Base-by-base conservation (phyloP, 148 eudicot species). In the Drosera capensis region DNA sequence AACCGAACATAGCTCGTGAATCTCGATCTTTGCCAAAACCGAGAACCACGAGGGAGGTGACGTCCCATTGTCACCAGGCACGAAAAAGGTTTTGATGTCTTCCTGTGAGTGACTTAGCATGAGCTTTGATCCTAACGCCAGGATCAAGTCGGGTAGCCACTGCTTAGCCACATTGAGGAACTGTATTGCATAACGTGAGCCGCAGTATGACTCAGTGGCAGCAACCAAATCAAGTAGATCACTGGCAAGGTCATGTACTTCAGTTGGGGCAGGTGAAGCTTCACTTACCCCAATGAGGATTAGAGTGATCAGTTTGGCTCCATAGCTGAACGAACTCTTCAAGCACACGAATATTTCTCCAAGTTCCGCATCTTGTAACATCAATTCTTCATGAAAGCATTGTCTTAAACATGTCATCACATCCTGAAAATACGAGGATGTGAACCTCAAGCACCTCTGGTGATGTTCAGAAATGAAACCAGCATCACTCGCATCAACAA, bases 141-240 rank as follows among this genome's bases (percentile, higher is more conserved):
- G 65, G 45, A 81, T 64, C 52, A 84, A 60, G 56, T 90, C 99
- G 20, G 99, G 99, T 23, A 80, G 46, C 95, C 99, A 90, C 34
- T 68, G 76, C 53, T 74, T 79, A 26, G 74, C 61, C 56, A 64
- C 64, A 47, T 70, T 40, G 37, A 68, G 41, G 22, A 85, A 22
- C 19, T 76, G 80, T 35, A 74, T 37, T 51, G 95, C 95, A 70
- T 69, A 70, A 49, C 56, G 34, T 21, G 80, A 73, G 29, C 99
- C 93, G 50, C 73, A 45, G 58, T 64, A 64, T 42, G 65, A 58
- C 65, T 90, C 99, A 28, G 66, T 34, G n/a, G 78, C 65, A 40
- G 66, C 62, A 54, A 73, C 25, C 22, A 84, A 60, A 60, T 84
- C 69, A 38, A 90, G 68, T 36, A 85, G 62, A 45, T 62, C 60